Evolutionary conservation across 345 rosid genomes (phyloP), one percentile per base, ranked within the genome.

Genomic region (Adansonia digitata): DNA sequence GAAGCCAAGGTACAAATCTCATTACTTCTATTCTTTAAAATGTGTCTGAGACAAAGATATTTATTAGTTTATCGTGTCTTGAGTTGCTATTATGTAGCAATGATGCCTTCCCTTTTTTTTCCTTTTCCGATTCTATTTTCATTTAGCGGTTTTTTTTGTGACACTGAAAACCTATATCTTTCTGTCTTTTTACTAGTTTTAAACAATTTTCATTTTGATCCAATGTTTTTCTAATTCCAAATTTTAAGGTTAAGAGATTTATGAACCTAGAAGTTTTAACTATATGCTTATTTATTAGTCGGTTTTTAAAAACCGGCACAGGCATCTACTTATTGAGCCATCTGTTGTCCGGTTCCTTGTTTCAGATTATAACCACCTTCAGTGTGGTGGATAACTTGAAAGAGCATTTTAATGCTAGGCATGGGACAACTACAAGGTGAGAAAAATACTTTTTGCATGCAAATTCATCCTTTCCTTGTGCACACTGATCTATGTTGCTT

Each of bases 301-400:
- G 12, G 64, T 69, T 43, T 17, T 43, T 73, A 24, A 67, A 42
- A 42, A 42, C n/a, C n/a, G n/a, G n/a, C n/a, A n/a, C n/a, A n/a
- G n/a, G n/a, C n/a, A n/a, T n/a, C 48, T 42, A 53, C 20, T 57
- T 70, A 24, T 56, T 14, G 60, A 57, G 18, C 61, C 40, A 7
- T 55, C 40, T 31, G 31, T 51, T 24, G 24, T 57, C 74, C 15
- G 59, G 69, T 78, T 31, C 45, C 53, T 14, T 75, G 43, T 75
- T 76, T 69, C 88, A 94, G 99, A 92, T 95, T 79, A 80, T 93
- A 78, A 84, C 98, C 10, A 91, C 94, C 74, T 93, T 95, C 86
- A 89, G 96, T 78, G 90, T 95, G 31, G 98, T 91, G 75, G 99
- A 89, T 83, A 90, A 84, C 84, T 85, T 95, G 90, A 92, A 86